Evolutionary conservation across 129 eudicot species (phyloP).

Genomic region (Arctium lappa): DNA sequence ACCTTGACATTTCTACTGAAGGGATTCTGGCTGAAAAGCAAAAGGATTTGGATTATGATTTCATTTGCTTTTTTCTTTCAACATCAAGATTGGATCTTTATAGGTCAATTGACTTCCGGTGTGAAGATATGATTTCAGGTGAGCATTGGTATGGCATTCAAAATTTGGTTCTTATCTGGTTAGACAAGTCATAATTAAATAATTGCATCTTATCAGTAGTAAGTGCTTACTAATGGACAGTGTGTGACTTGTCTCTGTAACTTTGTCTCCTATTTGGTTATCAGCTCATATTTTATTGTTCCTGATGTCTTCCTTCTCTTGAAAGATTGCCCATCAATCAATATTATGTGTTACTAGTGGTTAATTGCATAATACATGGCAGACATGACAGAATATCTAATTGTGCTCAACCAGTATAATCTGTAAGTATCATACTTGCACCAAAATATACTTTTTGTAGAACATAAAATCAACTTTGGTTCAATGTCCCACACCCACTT

Average conservation of each 20-base stretch:
- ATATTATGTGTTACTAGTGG: too few species aligned
- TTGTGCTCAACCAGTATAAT: background rate
- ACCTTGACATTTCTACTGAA: slow-evolving; percentile 29
- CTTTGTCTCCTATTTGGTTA: background rate
- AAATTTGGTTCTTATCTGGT: background rate
- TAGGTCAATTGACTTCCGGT: slow-evolving; percentile 81
- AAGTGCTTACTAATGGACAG: background rate
- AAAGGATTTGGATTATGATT: slow-evolving; percentile 80
- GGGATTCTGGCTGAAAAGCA: slow-evolving; percentile 38
- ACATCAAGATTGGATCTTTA: slow-evolving; percentile 80
- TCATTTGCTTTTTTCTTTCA: slow-evolving; percentile 79
- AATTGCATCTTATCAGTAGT: background rate
- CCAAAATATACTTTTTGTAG: background rate
- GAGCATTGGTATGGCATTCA: slow-evolving; percentile 3
- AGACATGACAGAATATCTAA: too few species aligned
- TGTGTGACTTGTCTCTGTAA: background rate
- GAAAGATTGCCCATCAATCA: too few species aligned
- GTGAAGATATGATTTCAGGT: slow-evolving; percentile 99
- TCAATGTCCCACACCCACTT: background rate
- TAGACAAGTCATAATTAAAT: background rate
- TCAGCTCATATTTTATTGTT: background rate
- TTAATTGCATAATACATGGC: too few species aligned
- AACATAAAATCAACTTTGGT: background rate
- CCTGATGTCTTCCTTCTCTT: background rate
- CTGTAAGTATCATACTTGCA: background rate